phyloP scores from a whole-genome alignment of 2,329 filamentous ascomycete genomes.

The Apiospora malaysiana region DNA sequence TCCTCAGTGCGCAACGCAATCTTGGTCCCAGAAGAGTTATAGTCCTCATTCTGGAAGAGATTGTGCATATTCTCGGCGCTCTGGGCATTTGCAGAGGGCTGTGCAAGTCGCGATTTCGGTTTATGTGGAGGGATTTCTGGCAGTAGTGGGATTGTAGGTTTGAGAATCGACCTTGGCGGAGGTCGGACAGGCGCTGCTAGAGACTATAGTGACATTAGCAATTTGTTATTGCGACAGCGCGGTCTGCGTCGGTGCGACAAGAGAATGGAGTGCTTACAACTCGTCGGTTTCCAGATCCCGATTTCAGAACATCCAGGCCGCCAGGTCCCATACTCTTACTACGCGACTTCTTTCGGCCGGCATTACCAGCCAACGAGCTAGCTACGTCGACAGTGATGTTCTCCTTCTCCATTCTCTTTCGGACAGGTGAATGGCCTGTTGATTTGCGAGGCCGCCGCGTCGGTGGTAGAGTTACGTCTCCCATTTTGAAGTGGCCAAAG shows the following conservation, averaged over 20 bases:
- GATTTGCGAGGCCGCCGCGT: conserved; percentile 72
- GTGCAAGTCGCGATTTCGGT: conserved; percentile 60
- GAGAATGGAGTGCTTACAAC: conserved; percentile 61
- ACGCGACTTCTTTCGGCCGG: conserved; percentile 71
- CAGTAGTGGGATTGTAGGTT: conserved; percentile 73
- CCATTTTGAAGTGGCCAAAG: conserved; percentile 27
- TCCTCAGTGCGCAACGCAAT: conserved; percentile 72
- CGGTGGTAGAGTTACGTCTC: conserved; percentile 58
- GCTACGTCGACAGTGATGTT: conserved; percentile 75
- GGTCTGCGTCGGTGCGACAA: background rate
- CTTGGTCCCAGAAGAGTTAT: conserved; percentile 53
- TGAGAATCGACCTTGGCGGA: conserved; percentile 75
- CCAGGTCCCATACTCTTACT: conserved; percentile 97
- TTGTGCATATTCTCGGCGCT: conserved; percentile 50
- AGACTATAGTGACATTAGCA: conserved; percentile 49
- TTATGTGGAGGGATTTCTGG: conserved; percentile 72
- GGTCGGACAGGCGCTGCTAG: conserved; percentile 58
- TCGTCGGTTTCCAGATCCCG: conserved; percentile 76
- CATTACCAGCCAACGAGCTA: conserved; percentile 54
- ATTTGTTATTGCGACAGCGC: conserved; percentile 23
- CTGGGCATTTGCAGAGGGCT: conserved; percentile 45
- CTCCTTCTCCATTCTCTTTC: conserved; percentile 71
- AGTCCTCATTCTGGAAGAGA: conserved; percentile 48
- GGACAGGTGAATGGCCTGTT: conserved; percentile 65
- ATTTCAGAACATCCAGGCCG: conserved; percentile 81